Conservation (phyloP, 768 basidiomycete genomes). For the Botryobasidium botryosum region DNA sequence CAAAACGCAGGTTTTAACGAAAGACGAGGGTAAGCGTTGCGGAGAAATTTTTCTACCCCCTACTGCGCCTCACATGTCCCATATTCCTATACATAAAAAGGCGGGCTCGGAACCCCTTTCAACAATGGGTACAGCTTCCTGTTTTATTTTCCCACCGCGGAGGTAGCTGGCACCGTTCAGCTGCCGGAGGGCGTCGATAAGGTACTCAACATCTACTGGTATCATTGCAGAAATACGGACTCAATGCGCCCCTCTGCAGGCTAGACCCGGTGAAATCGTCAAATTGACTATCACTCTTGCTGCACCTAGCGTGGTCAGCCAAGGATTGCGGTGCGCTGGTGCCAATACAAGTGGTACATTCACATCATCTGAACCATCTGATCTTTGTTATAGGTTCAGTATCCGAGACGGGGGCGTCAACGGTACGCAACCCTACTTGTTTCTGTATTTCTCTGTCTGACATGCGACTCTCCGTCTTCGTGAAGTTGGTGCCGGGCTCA, state of each 20-base stretch:
- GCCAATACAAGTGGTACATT: background rate
- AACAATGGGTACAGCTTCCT: constrained; percentile 89
- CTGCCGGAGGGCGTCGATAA: constrained; percentile 78
- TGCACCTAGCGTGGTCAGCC: constrained; percentile 75
- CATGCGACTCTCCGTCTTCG: background rate
- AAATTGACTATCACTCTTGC: constrained; percentile 75
- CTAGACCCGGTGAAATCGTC: constrained; percentile 97
- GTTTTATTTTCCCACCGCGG: constrained; percentile 88
- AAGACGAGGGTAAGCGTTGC: constrained; percentile 77
- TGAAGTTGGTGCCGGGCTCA: constrained; percentile 82
- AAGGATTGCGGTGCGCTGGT: constrained; percentile 48
- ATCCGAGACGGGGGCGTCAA: constrained; percentile 91
- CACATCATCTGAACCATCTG: background rate
- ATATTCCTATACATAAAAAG: no score
- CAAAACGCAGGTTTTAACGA: constrained; percentile 72
- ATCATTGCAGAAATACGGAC: no score
- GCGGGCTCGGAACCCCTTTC: constrained; percentile 85
- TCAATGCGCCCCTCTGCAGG: no score
- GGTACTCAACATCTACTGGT: constrained; percentile 73
- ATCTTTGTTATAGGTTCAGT: constrained; percentile 44
- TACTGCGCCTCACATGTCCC: no score
- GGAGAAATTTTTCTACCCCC: no score
- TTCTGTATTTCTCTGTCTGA: constrained; percentile 4
- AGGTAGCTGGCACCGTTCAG: constrained; percentile 67
- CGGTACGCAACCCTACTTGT: constrained; percentile 29